Percentiles rank a stretch among this genome's conserved stretches.
Conservation (phyloP, 2,329 filamentous ascomycete genomes). For the Botrytis aclada region DNA sequence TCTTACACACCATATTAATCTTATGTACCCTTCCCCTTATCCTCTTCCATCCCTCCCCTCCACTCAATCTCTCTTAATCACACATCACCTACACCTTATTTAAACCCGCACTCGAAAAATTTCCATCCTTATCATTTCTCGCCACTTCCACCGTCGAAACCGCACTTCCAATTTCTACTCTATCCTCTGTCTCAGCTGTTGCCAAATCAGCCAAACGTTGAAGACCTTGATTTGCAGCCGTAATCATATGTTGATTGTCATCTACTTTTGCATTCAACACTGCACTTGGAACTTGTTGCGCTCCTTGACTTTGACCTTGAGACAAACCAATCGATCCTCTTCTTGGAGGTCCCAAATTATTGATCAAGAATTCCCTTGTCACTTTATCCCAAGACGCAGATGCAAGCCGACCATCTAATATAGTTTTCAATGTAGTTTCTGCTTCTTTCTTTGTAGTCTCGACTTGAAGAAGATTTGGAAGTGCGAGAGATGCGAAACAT, state of each 20-base stretch:
- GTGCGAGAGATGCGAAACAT: constrained; percentile 56
- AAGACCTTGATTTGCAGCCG: constrained; percentile 39
- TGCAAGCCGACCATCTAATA: constrained; percentile 52
- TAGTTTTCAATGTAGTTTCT: constrained; percentile 50
- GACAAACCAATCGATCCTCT: neutral
- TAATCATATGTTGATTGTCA: constrained; percentile 28
- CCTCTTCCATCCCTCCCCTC: neutral
- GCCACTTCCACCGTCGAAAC: neutral
- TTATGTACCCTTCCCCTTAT: neutral
- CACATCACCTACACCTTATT: neutral
- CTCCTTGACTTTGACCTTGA: neutral
- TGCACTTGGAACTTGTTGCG: neutral
- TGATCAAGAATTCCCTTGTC: constrained; percentile 44
- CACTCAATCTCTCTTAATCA: neutral
- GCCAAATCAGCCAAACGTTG: constrained; percentile 58
- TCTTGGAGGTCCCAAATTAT: neutral
- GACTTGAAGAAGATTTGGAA: constrained; percentile 56
- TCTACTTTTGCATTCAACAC: constrained; percentile 2
- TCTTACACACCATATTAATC: neutral
- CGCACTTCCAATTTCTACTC: neutral
- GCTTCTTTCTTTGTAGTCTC: constrained; percentile 58
- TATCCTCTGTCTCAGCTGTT: constrained; percentile 27
- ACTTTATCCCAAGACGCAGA: constrained; percentile 56
- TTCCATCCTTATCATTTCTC: neutral
- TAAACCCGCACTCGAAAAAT: neutral